Conservation (phyloP, 345 rosid genomes). For the Populus euphratica region DNA sequence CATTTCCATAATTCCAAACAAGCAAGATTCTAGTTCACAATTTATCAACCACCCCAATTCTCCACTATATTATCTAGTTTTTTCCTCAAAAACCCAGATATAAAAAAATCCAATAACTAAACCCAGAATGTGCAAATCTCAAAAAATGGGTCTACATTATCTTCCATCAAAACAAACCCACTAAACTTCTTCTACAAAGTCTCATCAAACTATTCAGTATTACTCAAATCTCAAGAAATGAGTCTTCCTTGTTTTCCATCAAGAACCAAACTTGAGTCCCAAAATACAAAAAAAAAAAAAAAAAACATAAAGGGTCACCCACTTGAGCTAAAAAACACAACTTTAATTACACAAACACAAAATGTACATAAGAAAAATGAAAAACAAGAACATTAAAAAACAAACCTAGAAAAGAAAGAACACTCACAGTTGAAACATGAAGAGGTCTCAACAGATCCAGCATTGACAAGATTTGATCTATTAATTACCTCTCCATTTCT, state of each 20-base stretch:
- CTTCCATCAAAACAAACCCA: slow-evolving; percentile 4
- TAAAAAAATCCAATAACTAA: not conserved
- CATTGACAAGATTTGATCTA: slow-evolving; percentile 23
- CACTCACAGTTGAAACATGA: slow-evolving; percentile 31
- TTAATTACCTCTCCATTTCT: slow-evolving; percentile 13
- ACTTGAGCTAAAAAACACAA: not conserved
- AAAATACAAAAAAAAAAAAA: not conserved
- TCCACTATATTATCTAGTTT: not conserved
- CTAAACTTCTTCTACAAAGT: not conserved
- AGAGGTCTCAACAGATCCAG: slow-evolving; percentile 35
- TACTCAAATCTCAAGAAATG: not conserved
- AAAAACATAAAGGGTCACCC: not conserved
- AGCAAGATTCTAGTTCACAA: not conserved
- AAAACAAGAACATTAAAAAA: not conserved
- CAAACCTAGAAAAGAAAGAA: not conserved
- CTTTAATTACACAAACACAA: not conserved
- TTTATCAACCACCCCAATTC: not conserved
- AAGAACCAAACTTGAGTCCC: not conserved
- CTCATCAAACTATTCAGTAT: not conserved
- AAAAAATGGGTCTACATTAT: not conserved
- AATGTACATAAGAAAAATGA: not conserved
- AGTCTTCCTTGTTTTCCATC: not conserved
- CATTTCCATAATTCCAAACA: not conserved
- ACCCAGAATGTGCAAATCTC: slow-evolving; percentile 8
- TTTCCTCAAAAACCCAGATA: not conserved